Evolutionary conservation across 805 yeast genomes (phyloP).

Genomic region (Cyberlindnera suaveolens): DNA sequence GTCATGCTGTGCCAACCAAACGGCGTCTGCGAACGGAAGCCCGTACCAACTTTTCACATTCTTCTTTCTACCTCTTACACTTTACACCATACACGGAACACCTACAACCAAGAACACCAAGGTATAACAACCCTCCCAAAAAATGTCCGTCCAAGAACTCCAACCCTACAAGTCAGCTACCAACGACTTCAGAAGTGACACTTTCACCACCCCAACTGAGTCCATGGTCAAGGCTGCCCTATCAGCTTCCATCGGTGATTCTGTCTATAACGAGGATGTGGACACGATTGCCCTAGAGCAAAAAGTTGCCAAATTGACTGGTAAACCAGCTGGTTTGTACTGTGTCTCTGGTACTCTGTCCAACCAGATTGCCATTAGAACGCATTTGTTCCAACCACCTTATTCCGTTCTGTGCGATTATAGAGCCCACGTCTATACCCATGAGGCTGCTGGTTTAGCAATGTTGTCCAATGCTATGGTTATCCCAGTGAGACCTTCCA

Average conservation of each 20-base stretch:
- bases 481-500: conserved; percentile 71
- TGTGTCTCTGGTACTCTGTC: conserved; percentile 89
- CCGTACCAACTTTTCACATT: not conserved
- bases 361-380: conserved; percentile 81
- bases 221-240: conserved; percentile 62
- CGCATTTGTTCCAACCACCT: conserved; percentile 77
- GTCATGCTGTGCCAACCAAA: too few species aligned
- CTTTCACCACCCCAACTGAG: conserved; percentile 83
- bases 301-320: conserved; percentile 61
- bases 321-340: conserved; percentile 75
- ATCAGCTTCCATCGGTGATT: conserved; percentile 67
- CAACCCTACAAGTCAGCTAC: conserved; percentile 47
- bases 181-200: conserved; percentile 70
- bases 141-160: conserved; percentile 29
- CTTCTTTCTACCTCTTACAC: not conserved
- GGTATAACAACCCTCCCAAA: not conserved
- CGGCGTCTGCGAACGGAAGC: not conserved
- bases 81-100: too few species aligned
- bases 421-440: conserved; percentile 73
- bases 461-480: conserved; percentile 90
- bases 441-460: conserved; percentile 89
- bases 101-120: too few species aligned
- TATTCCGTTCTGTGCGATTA: conserved; percentile 77
- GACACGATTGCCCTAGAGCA: conserved; percentile 61
- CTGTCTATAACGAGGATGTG: conserved; percentile 80